Evolutionary conservation across 257 asterid genomes (phyloP), one percentile per base, ranked within the genome.

Genomic region (Asclepias syriaca): DNA sequence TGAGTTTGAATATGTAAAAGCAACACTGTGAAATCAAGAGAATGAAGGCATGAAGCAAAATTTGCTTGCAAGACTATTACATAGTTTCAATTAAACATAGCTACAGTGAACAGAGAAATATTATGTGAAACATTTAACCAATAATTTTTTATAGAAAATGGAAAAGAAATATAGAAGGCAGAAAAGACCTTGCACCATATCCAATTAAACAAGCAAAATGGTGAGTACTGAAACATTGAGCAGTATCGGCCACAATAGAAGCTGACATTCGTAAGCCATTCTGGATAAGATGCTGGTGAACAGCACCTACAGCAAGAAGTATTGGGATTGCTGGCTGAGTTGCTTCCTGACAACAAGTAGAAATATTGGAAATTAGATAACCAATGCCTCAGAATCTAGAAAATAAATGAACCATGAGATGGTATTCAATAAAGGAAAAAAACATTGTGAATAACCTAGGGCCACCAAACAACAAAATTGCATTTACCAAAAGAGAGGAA

Each of bases 211-310:
- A 95, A 76, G 99, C 99, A 83, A 95, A 95, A 68, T 95, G 99
- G 84, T 95, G 99, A 75, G 99, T 95, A 70, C 99, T 95, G 87
- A 95, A 95, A 95, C 98, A 95, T 85, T 95, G 98, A 78, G 99
- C 99, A 12, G 99, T 95, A 81, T 95, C 98, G 75, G 96, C 99
- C 79, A 95, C 81, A 78, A 95, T 95, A 77, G 99, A 95, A 78
- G 99, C 96, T 80, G 94, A 95, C 96, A 95, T 88, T 72, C 99
- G 82, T 74, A 95, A 83, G 71, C 99, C 99, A 78, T 90, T 95
- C 84, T 95, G 99, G 82, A 95, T 95, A 75, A 95, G 86, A 85
- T 95, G 97, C 86, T 95, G 99, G 80, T 95, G 99, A 80, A 95
- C 98, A 66, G 99, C 96, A 73, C 99, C 99, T 65, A 95, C 94